These are phyloP conservation scores for Ophiosphaerella korrae DNA, from an alignment of 2,329 filamentous ascomycete genomes.

Conservation along the genomic window DNA sequence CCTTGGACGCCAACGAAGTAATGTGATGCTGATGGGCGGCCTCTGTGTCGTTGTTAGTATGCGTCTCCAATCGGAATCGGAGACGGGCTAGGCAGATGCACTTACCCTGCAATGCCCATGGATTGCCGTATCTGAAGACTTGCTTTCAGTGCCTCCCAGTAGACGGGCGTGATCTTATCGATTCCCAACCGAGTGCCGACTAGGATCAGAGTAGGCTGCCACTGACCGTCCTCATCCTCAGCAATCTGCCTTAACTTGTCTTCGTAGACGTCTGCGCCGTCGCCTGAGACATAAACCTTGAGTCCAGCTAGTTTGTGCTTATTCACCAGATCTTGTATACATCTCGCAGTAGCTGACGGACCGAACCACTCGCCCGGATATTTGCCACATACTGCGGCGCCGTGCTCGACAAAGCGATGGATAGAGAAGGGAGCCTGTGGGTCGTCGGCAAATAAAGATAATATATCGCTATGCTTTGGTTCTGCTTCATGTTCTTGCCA, in stretches of 20 bases:
- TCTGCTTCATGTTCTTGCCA: slow-evolving; percentile 57
- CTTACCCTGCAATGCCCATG: slow-evolving; percentile 93
- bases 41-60: slow-evolving; percentile 58
- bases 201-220: slow-evolving; percentile 85
- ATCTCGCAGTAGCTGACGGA: slow-evolving; percentile 91
- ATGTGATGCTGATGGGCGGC: slow-evolving; percentile 87
- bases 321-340: slow-evolving; percentile 83
- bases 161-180: slow-evolving; percentile 91
- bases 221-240: slow-evolving; percentile 66
- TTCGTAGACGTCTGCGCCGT: slow-evolving; percentile 91
- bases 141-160: slow-evolving; percentile 90
- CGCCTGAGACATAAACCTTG: slow-evolving; percentile 85
- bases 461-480: slow-evolving; percentile 69
- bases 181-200: slow-evolving; percentile 89
- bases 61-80: background rate
- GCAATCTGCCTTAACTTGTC: slow-evolving; percentile 83
- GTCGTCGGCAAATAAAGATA: slow-evolving; percentile 87
- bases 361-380: slow-evolving; percentile 98
- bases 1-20: slow-evolving; percentile 77
- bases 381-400: slow-evolving; percentile 85
- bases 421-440: slow-evolving; percentile 88
- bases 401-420: slow-evolving; percentile 89
- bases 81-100: background rate
- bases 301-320: slow-evolving; percentile 66
- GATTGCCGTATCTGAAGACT: slow-evolving; percentile 87